Evolutionary conservation across 768 basidiomycete genomes (phyloP), one percentile per base, ranked within the genome.

Genomic region (Arthromyces matolae): DNA sequence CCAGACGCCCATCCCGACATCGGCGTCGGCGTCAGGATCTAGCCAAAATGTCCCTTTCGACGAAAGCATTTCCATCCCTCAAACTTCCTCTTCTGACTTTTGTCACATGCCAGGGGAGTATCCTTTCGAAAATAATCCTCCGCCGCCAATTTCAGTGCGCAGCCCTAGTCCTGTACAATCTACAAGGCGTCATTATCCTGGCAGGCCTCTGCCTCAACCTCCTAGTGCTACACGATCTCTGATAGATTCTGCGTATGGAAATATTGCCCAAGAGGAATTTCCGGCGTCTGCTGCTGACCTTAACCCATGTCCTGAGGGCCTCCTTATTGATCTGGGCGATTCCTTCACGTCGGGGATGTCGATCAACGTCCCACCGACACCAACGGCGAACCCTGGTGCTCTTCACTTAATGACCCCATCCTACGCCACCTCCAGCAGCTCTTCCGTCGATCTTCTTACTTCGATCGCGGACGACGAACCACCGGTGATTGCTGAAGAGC

Each of bases 161-260:
- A 16, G 25, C 4, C 27, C 36, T 9, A 50, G 34, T 14, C 22
- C 57, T 34, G 44, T 39, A 12, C 63, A 59, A 3, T 60, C 53
- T 19, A 42, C 56, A 8, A 63, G 69, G 9, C 73, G 68, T 45
- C 80, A 80, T 58, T 82, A 81, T 55, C 68, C 70, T 20, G 78
- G 81, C 4, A 61, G 81, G 29, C 81, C 81, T 28, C 68, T 83
- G n/a, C 81, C 81, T 5, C 71, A 65, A 13, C 73, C 74, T 18
- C 70, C 68, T 8, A 52, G 53, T 8, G 31, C 56, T 22, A 45
- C 58, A 16, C 62, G 58, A 33, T 32, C 57, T 24, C 50, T 57
- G n/a, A 53, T 68, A 8, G 70, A 71, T 56, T 70, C 72, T 14
- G 63, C 63, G 7, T 68, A 67, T 51, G 66, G 63, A 8, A 55